phyloP scores from a whole-genome alignment of 2,329 filamentous ascomycete genomes.

The Exserohilum rostratum region DNA sequence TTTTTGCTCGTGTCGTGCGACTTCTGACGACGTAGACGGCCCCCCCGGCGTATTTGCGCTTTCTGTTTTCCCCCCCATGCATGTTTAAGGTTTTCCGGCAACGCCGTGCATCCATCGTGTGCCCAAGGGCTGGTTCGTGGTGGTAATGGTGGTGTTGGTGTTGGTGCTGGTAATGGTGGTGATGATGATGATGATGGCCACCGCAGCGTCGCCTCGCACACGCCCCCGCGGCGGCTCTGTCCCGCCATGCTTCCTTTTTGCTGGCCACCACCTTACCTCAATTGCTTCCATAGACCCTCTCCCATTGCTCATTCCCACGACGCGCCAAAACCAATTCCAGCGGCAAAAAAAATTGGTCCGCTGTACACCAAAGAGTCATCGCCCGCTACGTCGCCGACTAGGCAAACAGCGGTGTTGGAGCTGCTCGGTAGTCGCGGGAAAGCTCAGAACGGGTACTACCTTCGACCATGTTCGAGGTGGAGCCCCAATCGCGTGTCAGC shows the following conservation, averaged over 20 bases:
- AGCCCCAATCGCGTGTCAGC: conserved; percentile 38
- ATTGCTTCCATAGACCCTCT: background rate
- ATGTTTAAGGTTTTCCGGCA: conserved; percentile 23
- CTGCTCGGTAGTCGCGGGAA: conserved; percentile 36
- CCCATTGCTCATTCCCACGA: background rate
- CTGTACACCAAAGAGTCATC: too few relatives aligned
- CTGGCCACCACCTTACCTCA: background rate
- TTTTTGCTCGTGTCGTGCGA: conserved; percentile 19
- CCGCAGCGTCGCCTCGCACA: too few relatives aligned
- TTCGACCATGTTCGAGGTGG: conserved; percentile 26
- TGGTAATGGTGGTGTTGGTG: too few relatives aligned
- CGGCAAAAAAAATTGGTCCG: too few relatives aligned
- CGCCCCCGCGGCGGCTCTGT: conserved; percentile 24
- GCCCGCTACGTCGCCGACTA: background rate
- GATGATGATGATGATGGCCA: too few relatives aligned
- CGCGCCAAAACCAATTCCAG: background rate
- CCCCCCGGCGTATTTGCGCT: conserved; percentile 10
- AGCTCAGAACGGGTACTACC: conserved; percentile 26
- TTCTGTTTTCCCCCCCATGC: conserved; percentile 11
- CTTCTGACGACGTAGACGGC: conserved; percentile 19
- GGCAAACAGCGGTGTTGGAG: conserved; percentile 9
- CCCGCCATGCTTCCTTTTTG: conserved; percentile 24
- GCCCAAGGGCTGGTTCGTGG: conserved; percentile 11
- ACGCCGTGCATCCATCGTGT: conserved; percentile 19
- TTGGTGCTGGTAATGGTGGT: too few relatives aligned